These are phyloP conservation scores for Waltiozyma sp. DNA, from an alignment of 1,139 yeast species.

Conservation along the genomic window DNA sequence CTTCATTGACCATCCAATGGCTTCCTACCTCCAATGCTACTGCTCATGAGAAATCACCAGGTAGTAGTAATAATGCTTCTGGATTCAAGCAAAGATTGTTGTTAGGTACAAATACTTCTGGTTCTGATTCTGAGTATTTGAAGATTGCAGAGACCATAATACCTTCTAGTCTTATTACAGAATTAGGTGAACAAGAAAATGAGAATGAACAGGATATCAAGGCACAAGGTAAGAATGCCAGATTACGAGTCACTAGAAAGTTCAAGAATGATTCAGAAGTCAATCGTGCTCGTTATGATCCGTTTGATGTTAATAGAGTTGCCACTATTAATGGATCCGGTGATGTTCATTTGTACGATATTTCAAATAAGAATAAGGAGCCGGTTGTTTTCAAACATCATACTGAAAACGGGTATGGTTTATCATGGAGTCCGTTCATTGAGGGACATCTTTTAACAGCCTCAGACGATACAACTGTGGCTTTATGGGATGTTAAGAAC, in stretches of 20 bases:
- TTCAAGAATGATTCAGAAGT: conserved; percentile 47
- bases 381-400: conserved; percentile 38
- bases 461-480: conserved; percentile 55
- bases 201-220: conserved; percentile 19
- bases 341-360: conserved; percentile 47
- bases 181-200: neutral
- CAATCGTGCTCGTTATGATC: conserved; percentile 76
- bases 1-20: conserved; percentile 72
- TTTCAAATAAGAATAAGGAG: conserved; percentile 29
- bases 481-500: conserved; percentile 41
- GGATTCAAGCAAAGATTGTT: conserved; percentile 32
- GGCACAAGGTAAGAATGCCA: conserved; percentile 28
- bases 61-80: neutral
- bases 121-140: conserved; percentile 64
- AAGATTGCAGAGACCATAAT: conserved; percentile 65
- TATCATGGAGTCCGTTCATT: conserved; percentile 45
- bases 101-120: conserved; percentile 83
- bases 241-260: conserved; percentile 55
- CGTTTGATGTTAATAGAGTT: conserved; percentile 53
- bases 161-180: conserved; percentile 32
- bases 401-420: conserved; percentile 59
- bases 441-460: conserved; percentile 45
- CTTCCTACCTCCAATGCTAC: conserved; percentile 30
- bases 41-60: neutral
- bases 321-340: conserved; percentile 80